A percentile compares a stretch with the other conserved stretches of the same genome.
Conservation (phyloP, 2,329 filamentous ascomycete genomes). For the Dothideomycetidae sp. region DNA sequence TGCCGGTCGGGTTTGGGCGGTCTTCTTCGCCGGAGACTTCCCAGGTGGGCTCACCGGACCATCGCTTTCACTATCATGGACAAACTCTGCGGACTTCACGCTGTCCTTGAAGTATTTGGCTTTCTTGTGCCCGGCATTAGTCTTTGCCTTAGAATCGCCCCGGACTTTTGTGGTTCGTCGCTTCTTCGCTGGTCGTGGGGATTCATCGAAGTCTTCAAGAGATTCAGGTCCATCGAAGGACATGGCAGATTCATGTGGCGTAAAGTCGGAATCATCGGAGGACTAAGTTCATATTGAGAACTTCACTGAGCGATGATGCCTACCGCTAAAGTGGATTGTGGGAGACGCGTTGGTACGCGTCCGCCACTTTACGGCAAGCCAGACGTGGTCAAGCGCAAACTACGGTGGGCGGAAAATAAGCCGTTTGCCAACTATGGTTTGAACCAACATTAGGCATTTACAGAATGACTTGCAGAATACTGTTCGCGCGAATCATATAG, state of each 20-base stretch:
- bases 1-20: slow-evolving; percentile 1
- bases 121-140: slow-evolving; percentile 9
- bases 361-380: background rate
- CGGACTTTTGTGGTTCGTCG: slow-evolving; percentile 11
- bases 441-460: too few species aligned
- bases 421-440: too few species aligned
- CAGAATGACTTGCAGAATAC: too few species aligned
- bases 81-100: background rate
- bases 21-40: background rate
- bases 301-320: too few species aligned
- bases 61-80: slow-evolving; percentile 4
- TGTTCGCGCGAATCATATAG: too few species aligned
- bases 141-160: slow-evolving; percentile 13
- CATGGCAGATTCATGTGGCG: too few species aligned
- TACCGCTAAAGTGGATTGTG: too few species aligned
- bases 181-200: slow-evolving; percentile 21
- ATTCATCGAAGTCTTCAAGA: slow-evolving; percentile 18
- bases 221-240: background rate
- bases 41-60: background rate
- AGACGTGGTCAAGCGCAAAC: too few species aligned
- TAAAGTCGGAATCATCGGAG: too few species aligned
- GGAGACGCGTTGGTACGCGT: background rate
- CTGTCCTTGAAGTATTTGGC: slow-evolving; percentile 6
- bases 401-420: background rate
- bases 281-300: too few species aligned